Evolutionary conservation across 2,329 filamentous ascomycete species (phyloP), one percentile per base, ranked within the genome.

Genomic region (Colletotrichum caudatum): DNA sequence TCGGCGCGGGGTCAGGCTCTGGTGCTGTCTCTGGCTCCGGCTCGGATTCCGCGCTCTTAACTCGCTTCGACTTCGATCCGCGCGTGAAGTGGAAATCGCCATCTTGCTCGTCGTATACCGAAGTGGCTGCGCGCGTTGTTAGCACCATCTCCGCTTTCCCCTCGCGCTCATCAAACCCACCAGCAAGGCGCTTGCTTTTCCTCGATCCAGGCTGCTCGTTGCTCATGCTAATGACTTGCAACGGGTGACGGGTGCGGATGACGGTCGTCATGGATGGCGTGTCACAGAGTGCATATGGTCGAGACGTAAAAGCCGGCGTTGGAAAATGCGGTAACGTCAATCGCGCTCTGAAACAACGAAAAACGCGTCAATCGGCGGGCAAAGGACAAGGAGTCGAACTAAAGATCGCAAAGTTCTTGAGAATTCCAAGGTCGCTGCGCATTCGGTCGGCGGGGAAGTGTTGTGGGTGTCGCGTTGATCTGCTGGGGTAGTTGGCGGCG

Each of bases 71-170:
- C 74, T 93, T 93, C 14, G 90, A 85, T 73, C 87, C 90, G 75
- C 92, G 89, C 74, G 91, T 90, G 79, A 94, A 95, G 69, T 90
- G 85, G 76, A 95, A 95, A 74, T 93, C 93, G 76, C 92, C 93
- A 83, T 93, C 91, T 77, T 92, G 88, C 80, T 95, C 92, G 76
- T 93, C 91, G 50, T 73, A 73, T 37, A 64, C 46, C 44, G 64
- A 62, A 33, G 69, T 58, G 53, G 67, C 69, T 74, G 33, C 48
- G 37, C 56, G 64, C 94, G 74, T 92, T 93, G 76, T 72, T 64
- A 72, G 92, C 93, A 82, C 92, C 90, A 76, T 92, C 92, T 76
- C 93, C 91, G 62, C 57, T 41, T 26, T 59, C 51, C 53, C 50
- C 57, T 41, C 12, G 26, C 61, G 65, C 61, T 73, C 23, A 3